These are phyloP conservation scores for Zygosaccharomyces siamensis DNA, from an alignment of 805 yeast species.

Conservation along the genomic window DNA sequence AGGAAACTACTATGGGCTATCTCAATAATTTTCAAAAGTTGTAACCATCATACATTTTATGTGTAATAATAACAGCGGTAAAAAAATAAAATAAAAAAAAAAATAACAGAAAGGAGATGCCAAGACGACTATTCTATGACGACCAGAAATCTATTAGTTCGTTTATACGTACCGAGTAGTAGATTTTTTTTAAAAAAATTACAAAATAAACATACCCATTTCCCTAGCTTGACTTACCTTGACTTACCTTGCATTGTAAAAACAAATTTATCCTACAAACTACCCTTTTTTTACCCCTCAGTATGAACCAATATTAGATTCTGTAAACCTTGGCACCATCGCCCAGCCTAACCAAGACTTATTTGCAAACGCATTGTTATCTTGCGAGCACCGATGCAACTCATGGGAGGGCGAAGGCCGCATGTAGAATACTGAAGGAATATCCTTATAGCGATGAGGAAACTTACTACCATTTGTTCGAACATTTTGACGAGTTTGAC, in stretches of 20 bases:
- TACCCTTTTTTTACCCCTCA: background rate
- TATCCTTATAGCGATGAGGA: conserved; percentile 12
- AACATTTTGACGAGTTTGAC: conserved; percentile 11
- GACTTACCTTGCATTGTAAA: background rate
- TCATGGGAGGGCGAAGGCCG: conserved; percentile 1
- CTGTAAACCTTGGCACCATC: conserved; percentile 16
- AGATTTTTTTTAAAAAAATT: no score
- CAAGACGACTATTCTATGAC: no score
- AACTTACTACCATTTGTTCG: conserved; percentile 2
- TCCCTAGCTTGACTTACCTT: background rate
- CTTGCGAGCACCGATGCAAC: background rate
- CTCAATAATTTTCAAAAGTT: conserved; percentile 12
- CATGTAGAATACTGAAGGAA: conserved; percentile 18
- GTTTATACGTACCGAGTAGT: no score
- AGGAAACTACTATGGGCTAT: conserved; percentile 36
- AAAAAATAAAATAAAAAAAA: background rate
- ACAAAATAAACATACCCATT: no score
- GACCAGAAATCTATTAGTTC: no score
- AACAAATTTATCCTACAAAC: background rate
- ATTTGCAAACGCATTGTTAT: background rate
- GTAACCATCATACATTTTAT: background rate
- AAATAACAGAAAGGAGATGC: background rate
- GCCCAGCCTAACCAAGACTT: conserved; percentile 19
- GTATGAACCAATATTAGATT: conserved; percentile 1
- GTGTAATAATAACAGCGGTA: conserved; percentile 3